Conservation (phyloP, 495 filamentous ascomycete genomes). For the Aspergillus cristatus region DNA sequence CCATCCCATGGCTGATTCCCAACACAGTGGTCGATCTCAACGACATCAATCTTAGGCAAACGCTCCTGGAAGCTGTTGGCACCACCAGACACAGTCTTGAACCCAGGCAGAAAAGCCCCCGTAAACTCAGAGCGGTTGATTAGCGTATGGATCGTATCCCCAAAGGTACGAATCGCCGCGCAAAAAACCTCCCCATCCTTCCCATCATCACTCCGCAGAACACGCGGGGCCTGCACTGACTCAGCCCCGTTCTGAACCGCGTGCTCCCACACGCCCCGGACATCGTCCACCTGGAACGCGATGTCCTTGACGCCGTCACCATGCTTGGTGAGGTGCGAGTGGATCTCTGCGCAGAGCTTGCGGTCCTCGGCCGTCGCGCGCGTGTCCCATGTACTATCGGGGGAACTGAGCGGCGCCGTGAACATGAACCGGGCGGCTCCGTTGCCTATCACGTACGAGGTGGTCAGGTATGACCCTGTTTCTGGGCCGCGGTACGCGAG, state of each 20-base stretch:
- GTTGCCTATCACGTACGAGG: slow-evolving; percentile 61
- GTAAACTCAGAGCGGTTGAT: slow-evolving; percentile 50
- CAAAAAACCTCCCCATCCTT: slow-evolving; percentile 41
- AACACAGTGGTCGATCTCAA: slow-evolving; percentile 70
- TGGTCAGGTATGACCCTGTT: slow-evolving; percentile 57
- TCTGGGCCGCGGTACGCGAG: slow-evolving; percentile 66
- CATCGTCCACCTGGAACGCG: slow-evolving; percentile 67
- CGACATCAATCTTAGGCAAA: slow-evolving; percentile 44
- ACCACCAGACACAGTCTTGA: slow-evolving; percentile 25
- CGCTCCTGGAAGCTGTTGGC: slow-evolving; percentile 23
- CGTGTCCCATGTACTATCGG: slow-evolving; percentile 4
- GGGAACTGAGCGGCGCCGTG: slow-evolving; percentile 53
- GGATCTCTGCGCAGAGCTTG: slow-evolving; percentile 46
- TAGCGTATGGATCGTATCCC: slow-evolving; percentile 71
- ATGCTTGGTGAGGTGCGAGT: slow-evolving; percentile 57
- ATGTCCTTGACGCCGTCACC: slow-evolving; percentile 74
- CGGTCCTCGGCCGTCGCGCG: slow-evolving; percentile 27
- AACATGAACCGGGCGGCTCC: slow-evolving; percentile 59
- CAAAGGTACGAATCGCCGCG: slow-evolving; percentile 63
- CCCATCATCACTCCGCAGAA: slow-evolving; percentile 26
- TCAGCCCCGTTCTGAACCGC: slow-evolving; percentile 52
- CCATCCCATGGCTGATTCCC: slow-evolving; percentile 70
- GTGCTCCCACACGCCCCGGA: slow-evolving; percentile 49
- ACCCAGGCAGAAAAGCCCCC: slow-evolving; percentile 67
- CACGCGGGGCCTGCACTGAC: slow-evolving; percentile 44